Conservation (phyloP, 2,329 filamentous ascomycete species). For the Hymenoscyphus infarciens region DNA sequence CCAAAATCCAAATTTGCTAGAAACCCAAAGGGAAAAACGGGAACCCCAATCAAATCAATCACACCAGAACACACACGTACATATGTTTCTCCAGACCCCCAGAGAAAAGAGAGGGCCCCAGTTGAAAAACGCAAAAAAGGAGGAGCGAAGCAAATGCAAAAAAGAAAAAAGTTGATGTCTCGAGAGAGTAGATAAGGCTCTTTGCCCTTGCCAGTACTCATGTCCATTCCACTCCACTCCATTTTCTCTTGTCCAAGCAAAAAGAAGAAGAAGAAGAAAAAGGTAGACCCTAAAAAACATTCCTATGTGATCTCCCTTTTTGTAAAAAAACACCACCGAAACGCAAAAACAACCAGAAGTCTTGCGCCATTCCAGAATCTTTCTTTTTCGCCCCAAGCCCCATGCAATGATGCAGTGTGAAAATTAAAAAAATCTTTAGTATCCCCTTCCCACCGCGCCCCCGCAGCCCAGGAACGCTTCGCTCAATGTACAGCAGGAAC, state of each 20-base stretch:
- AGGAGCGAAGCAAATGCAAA: background rate
- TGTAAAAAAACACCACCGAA: background rate
- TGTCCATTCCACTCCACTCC: background rate
- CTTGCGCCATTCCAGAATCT: background rate
- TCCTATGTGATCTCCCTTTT: background rate
- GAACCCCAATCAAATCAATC: background rate
- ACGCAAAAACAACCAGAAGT: background rate
- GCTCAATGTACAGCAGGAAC: constrained; percentile 26
- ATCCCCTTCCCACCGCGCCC: background rate
- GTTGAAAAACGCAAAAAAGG: background rate
- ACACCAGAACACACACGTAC: background rate
- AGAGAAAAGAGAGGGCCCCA: background rate
- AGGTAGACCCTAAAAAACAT: background rate
- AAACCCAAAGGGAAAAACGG: too few relatives aligned
- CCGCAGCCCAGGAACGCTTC: constrained; percentile 11
- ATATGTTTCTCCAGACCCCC: background rate
- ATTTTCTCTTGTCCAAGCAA: background rate
- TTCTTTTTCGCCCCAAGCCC: background rate
- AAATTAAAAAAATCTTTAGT: background rate
- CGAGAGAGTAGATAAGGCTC: background rate
- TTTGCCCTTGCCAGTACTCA: background rate
- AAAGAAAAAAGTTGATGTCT: background rate
- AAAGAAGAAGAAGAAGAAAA: background rate
- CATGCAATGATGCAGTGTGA: background rate
- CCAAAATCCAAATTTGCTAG: too few relatives aligned